A percentile compares a stretch with the other conserved stretches of the same genome.
Evolutionary conservation across 2,329 filamentous ascomycete genomes (phyloP).

Genomic region (Aphanocladium album): DNA sequence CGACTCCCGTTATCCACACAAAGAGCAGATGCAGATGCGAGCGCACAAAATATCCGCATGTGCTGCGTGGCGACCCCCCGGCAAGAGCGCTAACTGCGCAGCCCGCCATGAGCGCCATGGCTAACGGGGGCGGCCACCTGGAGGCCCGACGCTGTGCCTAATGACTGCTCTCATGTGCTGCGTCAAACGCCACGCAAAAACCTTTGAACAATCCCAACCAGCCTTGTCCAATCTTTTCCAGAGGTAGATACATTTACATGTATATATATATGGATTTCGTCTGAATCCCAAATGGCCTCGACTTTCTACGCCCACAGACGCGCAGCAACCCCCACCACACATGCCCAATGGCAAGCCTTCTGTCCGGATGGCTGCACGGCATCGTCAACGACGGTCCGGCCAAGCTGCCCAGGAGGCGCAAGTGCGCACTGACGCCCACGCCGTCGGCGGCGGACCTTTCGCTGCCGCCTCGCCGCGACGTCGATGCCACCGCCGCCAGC

Average conservation of each 20-base stretch:
- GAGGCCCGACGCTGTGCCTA: constrained; percentile 7
- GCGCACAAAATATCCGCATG: too few relatives aligned
- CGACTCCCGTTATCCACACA: constrained; percentile 1
- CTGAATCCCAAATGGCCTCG: neutral
- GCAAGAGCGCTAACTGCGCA: neutral
- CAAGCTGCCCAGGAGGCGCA: neutral
- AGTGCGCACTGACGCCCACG: neutral
- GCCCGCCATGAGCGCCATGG: neutral
- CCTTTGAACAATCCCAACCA: too few relatives aligned
- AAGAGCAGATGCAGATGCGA: too few relatives aligned
- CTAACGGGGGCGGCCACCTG: neutral
- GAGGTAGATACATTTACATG: too few relatives aligned
- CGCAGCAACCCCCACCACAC: neutral
- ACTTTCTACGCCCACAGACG: neutral
- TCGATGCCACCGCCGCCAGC: constrained; percentile 13
- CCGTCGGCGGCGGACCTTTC: neutral
- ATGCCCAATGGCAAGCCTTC: constrained; percentile 2
- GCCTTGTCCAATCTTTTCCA: too few relatives aligned
- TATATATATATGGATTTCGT: neutral
- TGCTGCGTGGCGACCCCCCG: neutral
- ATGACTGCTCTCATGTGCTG: constrained; percentile 1
- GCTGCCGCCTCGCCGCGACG: neutral
- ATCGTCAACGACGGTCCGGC: constrained; percentile 3
- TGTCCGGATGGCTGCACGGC: constrained; percentile 10
- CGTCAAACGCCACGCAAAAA: constrained; percentile 5